Evolutionary conservation across 179 eudicot genomes (phyloP), one percentile per base, ranked within the genome.

Genomic region (Spinacia oleracea): DNA sequence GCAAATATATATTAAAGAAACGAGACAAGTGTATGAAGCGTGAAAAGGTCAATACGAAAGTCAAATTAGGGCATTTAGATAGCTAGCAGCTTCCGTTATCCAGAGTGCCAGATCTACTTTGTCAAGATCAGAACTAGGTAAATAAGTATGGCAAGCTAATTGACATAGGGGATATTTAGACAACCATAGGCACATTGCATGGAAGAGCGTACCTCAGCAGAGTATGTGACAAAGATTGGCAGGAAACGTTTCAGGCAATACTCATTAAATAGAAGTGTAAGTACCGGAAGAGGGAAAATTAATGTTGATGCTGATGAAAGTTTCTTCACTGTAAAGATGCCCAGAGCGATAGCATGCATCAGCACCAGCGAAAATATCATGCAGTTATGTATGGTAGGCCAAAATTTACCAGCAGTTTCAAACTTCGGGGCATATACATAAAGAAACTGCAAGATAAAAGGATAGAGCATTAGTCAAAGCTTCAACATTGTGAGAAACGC

Each of bases 191-290:
- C 21, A 76, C 64, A 38, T 53, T 48, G 35, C 58, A 51, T 21
- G 59, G 9, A 74, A 76, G 64, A 69, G 71, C 76, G 64, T 90
- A 91, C 96, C 96, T 91, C 90, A 21, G 88, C 84, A 45, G 93
- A 85, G 78, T 84, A 90, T 68, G 85, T 87, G 53, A 16, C 48
- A 70, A 91, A 91, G 73, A 81, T 89, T 29, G 96, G 96, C 55
- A 85, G 89, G 84, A 90, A 90, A 43, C 96, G 91, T 73, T 89
- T 87, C 63, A 91, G 87, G 81, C 96, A 91, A 62, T 91, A 91
- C 74, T 86, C 91, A 35, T 91, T 89, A 75, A 91, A 91, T 74
- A 91, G 85, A 78, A 91, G 91, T 0, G 96, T 91, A 72, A 90
- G 76, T 63, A 91, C 23, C 11, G 89, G 90, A 71, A 91, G 96